phyloP scores from a whole-genome alignment of 768 basidiomycete genomes.

The Stropharia rugosoannulata region DNA sequence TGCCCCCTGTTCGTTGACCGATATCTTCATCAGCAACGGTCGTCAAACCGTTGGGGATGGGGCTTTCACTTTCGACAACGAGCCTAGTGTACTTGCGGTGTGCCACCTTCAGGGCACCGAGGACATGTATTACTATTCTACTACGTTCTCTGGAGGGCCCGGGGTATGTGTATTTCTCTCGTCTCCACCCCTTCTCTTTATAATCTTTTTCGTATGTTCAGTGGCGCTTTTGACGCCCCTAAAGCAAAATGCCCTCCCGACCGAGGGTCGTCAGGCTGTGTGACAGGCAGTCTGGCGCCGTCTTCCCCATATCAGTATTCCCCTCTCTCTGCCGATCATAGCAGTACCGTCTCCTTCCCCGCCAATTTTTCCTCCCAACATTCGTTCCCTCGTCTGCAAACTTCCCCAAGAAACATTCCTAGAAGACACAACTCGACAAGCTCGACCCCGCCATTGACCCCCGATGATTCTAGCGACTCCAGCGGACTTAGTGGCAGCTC shows the following conservation, averaged over 20 bases:
- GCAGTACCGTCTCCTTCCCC: constrained; percentile 15
- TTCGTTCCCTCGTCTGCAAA: constrained; percentile 20
- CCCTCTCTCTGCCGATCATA: constrained; percentile 32
- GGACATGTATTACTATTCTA: constrained; percentile 89
- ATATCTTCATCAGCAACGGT: constrained; percentile 69
- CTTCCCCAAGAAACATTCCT: constrained; percentile 44
- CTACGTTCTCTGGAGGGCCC: constrained; percentile 92
- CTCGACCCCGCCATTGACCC: constrained; percentile 78
- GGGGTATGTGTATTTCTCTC: constrained; percentile 52
- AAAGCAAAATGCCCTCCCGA: constrained; percentile 92
- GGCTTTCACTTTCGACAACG: constrained; percentile 79
- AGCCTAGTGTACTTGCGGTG: constrained; percentile 81
- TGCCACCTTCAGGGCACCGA: constrained; percentile 81
- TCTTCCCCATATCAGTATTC: constrained; percentile 39
- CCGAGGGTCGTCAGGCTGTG: constrained; percentile 92
- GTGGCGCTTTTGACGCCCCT: constrained; percentile 96
- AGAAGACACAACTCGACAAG: constrained; percentile 41
- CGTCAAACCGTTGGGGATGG: constrained; percentile 97
- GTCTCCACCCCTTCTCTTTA: constrained; percentile 5
- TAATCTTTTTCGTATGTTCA: constrained; percentile 25
- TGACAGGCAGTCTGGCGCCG: constrained; percentile 90
- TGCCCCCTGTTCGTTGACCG: constrained; percentile 14
- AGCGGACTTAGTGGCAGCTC: constrained; percentile 31
- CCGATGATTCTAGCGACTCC: constrained; percentile 60
- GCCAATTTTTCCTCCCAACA: constrained; percentile 13